These are phyloP conservation scores for Musa acuminata DNA, from an alignment of 176 grass and related monocot species.

Conservation along the genomic window DNA sequence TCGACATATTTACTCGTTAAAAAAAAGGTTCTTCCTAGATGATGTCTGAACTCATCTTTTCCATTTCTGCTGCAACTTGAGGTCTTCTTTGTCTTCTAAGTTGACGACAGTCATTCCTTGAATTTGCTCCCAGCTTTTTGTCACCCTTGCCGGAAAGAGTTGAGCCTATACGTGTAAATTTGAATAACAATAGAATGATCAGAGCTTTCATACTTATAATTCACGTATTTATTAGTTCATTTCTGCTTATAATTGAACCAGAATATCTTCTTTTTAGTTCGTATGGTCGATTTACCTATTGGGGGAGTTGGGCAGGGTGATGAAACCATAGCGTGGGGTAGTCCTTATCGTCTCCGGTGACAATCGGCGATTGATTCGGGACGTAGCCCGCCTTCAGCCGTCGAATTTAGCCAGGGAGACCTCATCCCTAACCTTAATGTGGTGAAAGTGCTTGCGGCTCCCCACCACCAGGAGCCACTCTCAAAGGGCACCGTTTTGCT, in stretches of 20 bases:
- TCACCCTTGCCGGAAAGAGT: too few relatives aligned
- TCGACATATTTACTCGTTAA: too few relatives aligned
- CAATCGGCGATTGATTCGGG: neutral
- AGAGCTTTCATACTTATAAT: too few relatives aligned
- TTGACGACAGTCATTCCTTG: too few relatives aligned
- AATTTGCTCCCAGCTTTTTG: too few relatives aligned
- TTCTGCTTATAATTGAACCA: neutral
- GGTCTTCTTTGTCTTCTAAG: too few relatives aligned
- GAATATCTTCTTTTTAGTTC: neutral
- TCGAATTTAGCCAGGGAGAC: neutral
- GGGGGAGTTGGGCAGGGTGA: constrained; percentile 18
- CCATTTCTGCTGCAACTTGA: too few relatives aligned
- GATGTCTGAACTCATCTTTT: too few relatives aligned
- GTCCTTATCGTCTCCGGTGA: constrained; percentile 1
- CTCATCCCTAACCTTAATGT: constrained; percentile 10
- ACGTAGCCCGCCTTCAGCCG: neutral
- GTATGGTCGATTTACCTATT: constrained; percentile 32
- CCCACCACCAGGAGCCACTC: constrained; percentile 10
- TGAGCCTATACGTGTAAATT: too few relatives aligned
- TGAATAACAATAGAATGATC: too few relatives aligned
- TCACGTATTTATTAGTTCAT: too few relatives aligned
- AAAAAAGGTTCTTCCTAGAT: too few relatives aligned
- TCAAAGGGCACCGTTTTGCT: neutral
- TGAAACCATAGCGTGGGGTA: neutral
- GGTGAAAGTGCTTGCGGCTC: constrained; percentile 10